phyloP scores from a whole-genome alignment of 129 eudicot genomes.

The Saussurea involucrata region DNA sequence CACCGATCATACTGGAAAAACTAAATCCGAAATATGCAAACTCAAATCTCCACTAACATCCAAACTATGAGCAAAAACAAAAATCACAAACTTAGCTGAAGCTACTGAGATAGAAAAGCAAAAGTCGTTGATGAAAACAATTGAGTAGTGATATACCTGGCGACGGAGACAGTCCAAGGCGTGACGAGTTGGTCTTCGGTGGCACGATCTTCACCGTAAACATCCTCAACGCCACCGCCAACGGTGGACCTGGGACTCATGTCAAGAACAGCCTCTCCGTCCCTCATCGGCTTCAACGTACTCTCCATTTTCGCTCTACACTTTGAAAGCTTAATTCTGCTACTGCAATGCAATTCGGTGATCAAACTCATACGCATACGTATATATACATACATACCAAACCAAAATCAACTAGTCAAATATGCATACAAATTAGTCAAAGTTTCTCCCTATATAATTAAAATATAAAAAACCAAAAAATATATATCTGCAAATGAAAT shows the following conservation, averaged over 20 bases:
- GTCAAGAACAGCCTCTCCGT: slow-evolving; percentile 39
- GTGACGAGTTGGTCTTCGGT: slow-evolving; percentile 74
- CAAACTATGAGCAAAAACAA: not conserved
- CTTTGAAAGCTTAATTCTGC: not conserved
- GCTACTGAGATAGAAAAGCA: not conserved
- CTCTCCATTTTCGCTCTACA: slow-evolving; percentile 41
- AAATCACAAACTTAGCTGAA: not conserved
- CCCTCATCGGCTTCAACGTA: slow-evolving; percentile 35
- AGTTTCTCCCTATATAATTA: not conserved
- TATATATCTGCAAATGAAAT: too few relatives aligned
- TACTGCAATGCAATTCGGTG: slow-evolving; percentile 10
- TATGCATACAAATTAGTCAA: not conserved
- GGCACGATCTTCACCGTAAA: slow-evolving; percentile 84
- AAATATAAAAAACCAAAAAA: not conserved
- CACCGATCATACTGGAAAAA: not conserved
- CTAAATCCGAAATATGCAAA: slow-evolving; percentile 6
- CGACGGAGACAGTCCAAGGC: slow-evolving; percentile 73
- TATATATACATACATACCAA: not conserved
- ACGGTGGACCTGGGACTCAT: slow-evolving; percentile 35
- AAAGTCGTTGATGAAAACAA: not conserved
- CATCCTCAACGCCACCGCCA: slow-evolving; percentile 75
- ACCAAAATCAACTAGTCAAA: not conserved
- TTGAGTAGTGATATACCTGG: slow-evolving; percentile 39
- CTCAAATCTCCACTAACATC: not conserved
- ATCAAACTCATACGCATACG: not conserved